phyloP scores from a whole-genome alignment of 2,329 filamentous ascomycete species.

The Aspergillus sp. region DNA sequence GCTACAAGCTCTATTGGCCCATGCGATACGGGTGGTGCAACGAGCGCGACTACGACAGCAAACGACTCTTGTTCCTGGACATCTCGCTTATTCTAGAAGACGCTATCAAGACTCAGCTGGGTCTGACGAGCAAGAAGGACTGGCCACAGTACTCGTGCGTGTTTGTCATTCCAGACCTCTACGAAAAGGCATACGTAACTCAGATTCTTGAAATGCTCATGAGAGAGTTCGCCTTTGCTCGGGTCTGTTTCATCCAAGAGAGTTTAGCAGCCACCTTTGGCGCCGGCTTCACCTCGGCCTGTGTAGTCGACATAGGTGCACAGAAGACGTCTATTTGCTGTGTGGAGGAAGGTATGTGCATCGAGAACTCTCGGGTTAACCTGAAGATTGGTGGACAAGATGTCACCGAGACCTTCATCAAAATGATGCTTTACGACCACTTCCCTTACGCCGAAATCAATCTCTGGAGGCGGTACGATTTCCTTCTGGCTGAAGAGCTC shows the following conservation, averaged over 20 bases:
- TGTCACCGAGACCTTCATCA: conserved; percentile 90
- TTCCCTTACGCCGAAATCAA: conserved; percentile 97
- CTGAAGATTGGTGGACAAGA: conserved; percentile 91
- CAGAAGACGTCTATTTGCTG: conserved; percentile 98
- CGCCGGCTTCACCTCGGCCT: conserved; percentile 88
- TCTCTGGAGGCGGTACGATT: conserved; percentile 83
- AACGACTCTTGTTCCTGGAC: conserved; percentile 79
- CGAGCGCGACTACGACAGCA: conserved; percentile 79
- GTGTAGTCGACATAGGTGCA: conserved; percentile 92
- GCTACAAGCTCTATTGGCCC: conserved; percentile 92
- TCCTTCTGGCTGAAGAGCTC: conserved; percentile 87
- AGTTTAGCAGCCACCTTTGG: conserved; percentile 93
- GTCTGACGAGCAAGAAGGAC: conserved; percentile 70
- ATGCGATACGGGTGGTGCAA: conserved; percentile 84
- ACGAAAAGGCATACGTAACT: conserved; percentile 90
- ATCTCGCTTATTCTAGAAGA: conserved; percentile 84
- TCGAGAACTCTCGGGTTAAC: conserved; percentile 93
- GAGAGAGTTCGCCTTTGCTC: conserved; percentile 83
- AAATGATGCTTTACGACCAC: conserved; percentile 96
- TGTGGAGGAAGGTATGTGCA: conserved; percentile 91
- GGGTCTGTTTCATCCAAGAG: conserved; percentile 93
- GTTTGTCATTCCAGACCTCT: conserved; percentile 95
- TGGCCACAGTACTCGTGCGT: conserved; percentile 93
- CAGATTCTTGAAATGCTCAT: conserved; percentile 81
- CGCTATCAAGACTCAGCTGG: conserved; percentile 80